phyloP scores from a whole-genome alignment of 371 early-diverging fungal genomes.

The Rhizomucor pusillus region DNA sequence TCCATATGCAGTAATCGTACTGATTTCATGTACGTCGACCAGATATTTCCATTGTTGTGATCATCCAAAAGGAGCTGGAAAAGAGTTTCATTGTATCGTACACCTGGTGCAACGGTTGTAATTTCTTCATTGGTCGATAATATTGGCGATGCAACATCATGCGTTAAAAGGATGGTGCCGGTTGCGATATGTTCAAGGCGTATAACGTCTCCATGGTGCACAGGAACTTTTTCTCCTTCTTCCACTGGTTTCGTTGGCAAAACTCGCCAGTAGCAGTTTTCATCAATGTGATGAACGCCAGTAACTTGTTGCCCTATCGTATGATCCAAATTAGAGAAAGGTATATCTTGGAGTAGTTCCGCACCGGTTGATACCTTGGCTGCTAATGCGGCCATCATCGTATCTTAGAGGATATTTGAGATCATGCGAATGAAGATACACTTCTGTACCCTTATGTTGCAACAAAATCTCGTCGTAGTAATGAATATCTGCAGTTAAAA shows the following conservation, averaged over 20 bases:
- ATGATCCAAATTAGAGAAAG: neutral
- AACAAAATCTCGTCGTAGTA: constrained; percentile 83
- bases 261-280: constrained; percentile 85
- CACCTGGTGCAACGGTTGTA: constrained; percentile 66
- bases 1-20: constrained; percentile 74
- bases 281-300: constrained; percentile 65
- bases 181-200: constrained; percentile 73
- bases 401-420: constrained; percentile 88
- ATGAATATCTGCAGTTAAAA: constrained; percentile 55
- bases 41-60: constrained; percentile 36
- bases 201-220: constrained; percentile 67
- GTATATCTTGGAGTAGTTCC: neutral
- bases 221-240: constrained; percentile 21
- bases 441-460: constrained; percentile 71
- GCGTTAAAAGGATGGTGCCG: constrained; percentile 76
- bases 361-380: constrained; percentile 46
- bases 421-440: constrained; percentile 82
- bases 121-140: constrained; percentile 96
- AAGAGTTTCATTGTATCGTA: constrained; percentile 61
- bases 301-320: constrained; percentile 88
- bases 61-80: constrained; percentile 64
- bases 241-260: constrained; percentile 47
- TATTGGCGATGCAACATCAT: constrained; percentile 97
- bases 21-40: constrained; percentile 60
- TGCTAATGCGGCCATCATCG: constrained; percentile 89